Evolutionary conservation across 495 filamentous ascomycete genomes (phyloP).

Genomic region (Neurospora tetraspora): DNA sequence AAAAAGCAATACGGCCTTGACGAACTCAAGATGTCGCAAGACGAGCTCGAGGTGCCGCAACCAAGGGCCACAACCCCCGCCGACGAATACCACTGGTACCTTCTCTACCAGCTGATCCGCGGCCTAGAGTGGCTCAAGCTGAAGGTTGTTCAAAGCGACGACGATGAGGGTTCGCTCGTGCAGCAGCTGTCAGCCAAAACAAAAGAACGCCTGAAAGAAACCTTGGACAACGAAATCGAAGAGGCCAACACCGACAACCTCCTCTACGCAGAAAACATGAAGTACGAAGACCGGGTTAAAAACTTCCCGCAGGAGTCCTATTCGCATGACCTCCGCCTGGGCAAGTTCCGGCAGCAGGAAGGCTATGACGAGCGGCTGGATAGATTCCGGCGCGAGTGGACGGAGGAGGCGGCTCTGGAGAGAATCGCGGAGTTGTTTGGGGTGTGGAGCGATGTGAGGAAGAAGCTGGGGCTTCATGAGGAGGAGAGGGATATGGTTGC

Average conservation of each 20-base stretch:
- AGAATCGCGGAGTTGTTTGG: neutral
- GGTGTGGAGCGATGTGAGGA: neutral
- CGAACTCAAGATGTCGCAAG: neutral
- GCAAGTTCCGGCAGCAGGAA: neutral
- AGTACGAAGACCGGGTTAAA: neutral
- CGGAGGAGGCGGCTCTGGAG: neutral
- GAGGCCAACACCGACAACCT: neutral
- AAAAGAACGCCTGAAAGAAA: neutral
- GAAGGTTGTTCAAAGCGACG: neutral
- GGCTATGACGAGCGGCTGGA: neutral
- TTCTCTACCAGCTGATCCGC: neutral
- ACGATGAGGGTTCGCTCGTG: neutral
- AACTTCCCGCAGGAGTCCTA: neutral
- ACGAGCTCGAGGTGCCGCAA: neutral
- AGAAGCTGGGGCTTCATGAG: neutral
- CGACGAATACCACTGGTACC: neutral
- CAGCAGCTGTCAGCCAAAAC: neutral
- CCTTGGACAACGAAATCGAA: neutral
- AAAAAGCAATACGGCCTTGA: neutral
- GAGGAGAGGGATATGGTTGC: neutral
- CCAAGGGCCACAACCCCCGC: neutral
- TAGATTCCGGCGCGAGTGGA: neutral
- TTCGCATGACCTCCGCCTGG: neutral
- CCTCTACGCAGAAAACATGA: neutral
- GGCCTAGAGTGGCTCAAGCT: neutral